Evolutionary conservation across 345 rosid genomes (phyloP), one percentile per base, ranked within the genome.

Genomic region (Ailanthus altissimus): DNA sequence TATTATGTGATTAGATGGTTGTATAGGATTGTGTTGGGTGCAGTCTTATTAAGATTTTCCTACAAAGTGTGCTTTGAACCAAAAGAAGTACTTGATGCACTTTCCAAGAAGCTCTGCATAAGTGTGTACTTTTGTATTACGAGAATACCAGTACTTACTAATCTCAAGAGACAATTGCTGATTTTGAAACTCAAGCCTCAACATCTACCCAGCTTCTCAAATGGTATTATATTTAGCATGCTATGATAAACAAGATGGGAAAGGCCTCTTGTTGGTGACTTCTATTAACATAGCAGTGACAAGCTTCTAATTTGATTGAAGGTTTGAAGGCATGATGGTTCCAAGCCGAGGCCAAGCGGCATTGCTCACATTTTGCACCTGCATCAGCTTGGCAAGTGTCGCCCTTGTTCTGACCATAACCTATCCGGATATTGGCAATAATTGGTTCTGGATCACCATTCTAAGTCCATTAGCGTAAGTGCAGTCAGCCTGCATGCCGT

Each of bases 311-410:
- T 46, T 16, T 72, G 7, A 26, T 25, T 61, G 61, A 49, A 93
- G 98, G 79, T 94, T 94, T 53, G 97, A 95, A 81, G 99, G 99
- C 32, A 77, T 59, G 73, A 93, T 95, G 99, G 88, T 86, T 72
- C 97, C 99, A 14, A 95, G 89, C 81, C 77, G 98, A 82, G 96
- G 99, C 61, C 98, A 95, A 77, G 98, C 99, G 14, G 97, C 99
- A 49, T 47, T 95, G 77, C 90, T 95, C 36, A 95, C 98, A 8
- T 95, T 95, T 80, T 95, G 99, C 84, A 93, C 99, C 70, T 88
- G 94, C 89, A 93, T 95, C 80, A 93, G 98, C 89, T 84, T 95
- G 54, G 98, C 96, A 38, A 95, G 99, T 25, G 97, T 95, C 2
- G 99, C 87, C 45, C 96, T 95, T 77, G 99, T 95, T 61, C 83